Evolutionary conservation across 768 basidiomycete genomes (phyloP).

Genomic region (Artomyces pyxidatus): DNA sequence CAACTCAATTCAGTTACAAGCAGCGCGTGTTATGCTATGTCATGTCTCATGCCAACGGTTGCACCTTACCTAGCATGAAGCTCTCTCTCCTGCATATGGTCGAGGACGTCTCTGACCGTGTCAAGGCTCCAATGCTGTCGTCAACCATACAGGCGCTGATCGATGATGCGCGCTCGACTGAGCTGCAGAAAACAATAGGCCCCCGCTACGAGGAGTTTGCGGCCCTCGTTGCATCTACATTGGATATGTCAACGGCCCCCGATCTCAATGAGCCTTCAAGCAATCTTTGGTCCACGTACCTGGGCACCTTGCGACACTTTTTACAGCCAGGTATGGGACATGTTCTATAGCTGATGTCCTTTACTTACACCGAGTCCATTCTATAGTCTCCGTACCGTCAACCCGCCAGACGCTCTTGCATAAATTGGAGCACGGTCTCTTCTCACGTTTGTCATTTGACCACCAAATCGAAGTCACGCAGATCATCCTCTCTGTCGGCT

Average conservation of each 20-base stretch:
- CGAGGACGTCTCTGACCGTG: conserved; percentile 38
- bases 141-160: conserved; percentile 44
- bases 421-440: conserved; percentile 48
- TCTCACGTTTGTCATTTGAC: conserved; percentile 40
- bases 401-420: conserved; percentile 34
- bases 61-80: conserved; percentile 40
- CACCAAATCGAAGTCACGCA: conserved; percentile 49
- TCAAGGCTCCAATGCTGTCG: conserved; percentile 46
- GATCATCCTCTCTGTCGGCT: conserved; percentile 46
- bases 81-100: conserved; percentile 44
- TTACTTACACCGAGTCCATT: too few species aligned
- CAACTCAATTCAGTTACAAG: conserved; percentile 44
- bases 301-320: conserved; percentile 33
- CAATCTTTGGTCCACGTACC: conserved; percentile 44
- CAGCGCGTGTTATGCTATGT: conserved; percentile 67
- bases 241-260: conserved; percentile 38
- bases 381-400: too few species aligned
- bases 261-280: conserved; percentile 38
- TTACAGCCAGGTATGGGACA: too few species aligned
- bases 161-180: conserved; percentile 6
- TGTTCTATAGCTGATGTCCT: too few species aligned
- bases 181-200: conserved; percentile 25
- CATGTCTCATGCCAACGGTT: conserved; percentile 67
- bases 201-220: conserved; percentile 28
- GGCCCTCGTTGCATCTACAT: conserved; percentile 34